Evolutionary conservation across 208 protist species (phyloP), one percentile per base, ranked within the genome.

Genomic region (Leishmania martiniquensis): DNA sequence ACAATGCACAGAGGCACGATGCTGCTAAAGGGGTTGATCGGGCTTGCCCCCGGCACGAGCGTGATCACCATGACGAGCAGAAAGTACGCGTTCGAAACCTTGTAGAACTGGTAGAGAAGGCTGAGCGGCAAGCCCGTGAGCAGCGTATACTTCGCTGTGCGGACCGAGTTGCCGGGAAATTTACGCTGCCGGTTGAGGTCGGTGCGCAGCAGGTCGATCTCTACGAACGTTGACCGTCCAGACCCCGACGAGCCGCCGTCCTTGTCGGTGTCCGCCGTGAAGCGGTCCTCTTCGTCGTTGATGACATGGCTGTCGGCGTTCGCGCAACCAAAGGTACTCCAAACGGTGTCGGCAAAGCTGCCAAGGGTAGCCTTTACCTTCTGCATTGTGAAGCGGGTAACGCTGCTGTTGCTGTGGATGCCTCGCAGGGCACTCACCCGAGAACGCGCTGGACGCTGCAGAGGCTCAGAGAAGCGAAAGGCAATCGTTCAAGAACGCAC

Each of bases 1-100:
- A 98, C 93, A 55, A 98, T 80, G 62, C 83, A 84, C 20, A 98
- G 78, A 0, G 97, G 97, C 13, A 95, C 70, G 37, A 98, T 82
- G 54, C 85, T 87, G 72, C 96, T 99, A 63, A 94, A 86, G 6
- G 98, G 97, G 72, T 89, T 94, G 45, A 98, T 93, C 20, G 97
- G 95, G 59, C 85, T 95, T 0, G 94, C 87, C 44, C 87, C 87
- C 13, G 97, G 96, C 71, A 98, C 89, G 5, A 98, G 75, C 12
- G 93, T 81, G 55, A 99, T 81, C 37, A 98, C 79, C 70, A 94
- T 94, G 25, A 98, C 90, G 9, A 99, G 55, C 10, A 99, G 75
- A 80, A 99, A 99, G 82, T 98, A 99, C 13, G 97, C 76, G 84
- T 99, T 99, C 1, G 93, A 93, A 42, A 98, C 84, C 79, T 90